Conservation (phyloP, 176 grass and related monocot species). For the Raddia distichophylla region DNA sequence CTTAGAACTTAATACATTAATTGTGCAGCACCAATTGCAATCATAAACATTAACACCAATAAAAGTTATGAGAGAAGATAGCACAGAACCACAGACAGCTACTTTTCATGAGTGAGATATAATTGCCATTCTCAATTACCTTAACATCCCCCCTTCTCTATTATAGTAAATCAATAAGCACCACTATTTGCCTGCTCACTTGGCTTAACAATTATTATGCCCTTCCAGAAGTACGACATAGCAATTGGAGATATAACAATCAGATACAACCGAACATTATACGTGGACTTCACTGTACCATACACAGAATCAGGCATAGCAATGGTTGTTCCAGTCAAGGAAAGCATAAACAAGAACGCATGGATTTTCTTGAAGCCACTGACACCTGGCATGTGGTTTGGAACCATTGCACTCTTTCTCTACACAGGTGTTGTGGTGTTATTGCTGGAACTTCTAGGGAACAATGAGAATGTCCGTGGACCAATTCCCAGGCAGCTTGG, state of each 20-base stretch:
- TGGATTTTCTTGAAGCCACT: slow-evolving; percentile 64
- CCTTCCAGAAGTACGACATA: slow-evolving; percentile 49
- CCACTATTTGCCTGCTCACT: no score
- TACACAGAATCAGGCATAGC: slow-evolving; percentile 43
- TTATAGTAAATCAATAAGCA: no score
- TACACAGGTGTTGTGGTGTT: slow-evolving; percentile 51
- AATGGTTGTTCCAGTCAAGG: slow-evolving; percentile 49
- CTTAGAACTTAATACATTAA: no score
- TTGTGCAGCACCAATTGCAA: no score
- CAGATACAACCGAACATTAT: slow-evolving; percentile 30
- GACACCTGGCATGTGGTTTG: slow-evolving; percentile 41
- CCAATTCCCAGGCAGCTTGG: slow-evolving; percentile 4
- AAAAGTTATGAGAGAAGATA: no score
- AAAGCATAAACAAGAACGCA: slow-evolving; percentile 28
- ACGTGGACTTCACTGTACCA: slow-evolving; percentile 54
- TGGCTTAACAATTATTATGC: no score
- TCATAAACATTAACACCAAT: no score
- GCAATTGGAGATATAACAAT: slow-evolving; percentile 59
- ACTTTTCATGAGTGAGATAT: no score
- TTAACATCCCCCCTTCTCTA: no score
- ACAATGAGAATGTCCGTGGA: slow-evolving; percentile 27
- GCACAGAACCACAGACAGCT: no score
- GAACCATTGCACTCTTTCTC: slow-evolving; percentile 38
- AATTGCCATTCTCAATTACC: no score
- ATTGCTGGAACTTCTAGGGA: slow-evolving; percentile 49